phyloP scores from a whole-genome alignment of 768 basidiomycete species.

The Suillus paluster region DNA sequence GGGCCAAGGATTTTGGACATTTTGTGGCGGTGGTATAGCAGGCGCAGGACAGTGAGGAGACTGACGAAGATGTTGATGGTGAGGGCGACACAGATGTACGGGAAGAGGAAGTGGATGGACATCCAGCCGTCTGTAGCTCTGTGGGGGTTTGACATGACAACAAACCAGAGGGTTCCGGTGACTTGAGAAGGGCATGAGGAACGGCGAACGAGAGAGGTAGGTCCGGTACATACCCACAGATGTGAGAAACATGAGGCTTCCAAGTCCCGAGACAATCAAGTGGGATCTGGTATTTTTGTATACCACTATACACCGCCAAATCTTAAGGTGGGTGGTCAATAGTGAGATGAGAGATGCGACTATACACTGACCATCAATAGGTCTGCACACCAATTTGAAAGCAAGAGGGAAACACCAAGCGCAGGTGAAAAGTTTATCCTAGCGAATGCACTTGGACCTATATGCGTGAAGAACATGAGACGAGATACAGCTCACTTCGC shows the following conservation, averaged over 20 bases:
- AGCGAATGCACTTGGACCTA: slow-evolving; percentile 31
- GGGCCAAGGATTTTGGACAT: no score
- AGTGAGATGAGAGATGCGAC: no score
- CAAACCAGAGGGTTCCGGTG: slow-evolving; percentile 32
- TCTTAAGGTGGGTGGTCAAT: slow-evolving; percentile 17
- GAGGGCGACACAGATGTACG: slow-evolving; percentile 36
- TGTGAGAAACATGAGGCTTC: slow-evolving; percentile 24
- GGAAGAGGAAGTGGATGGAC: slow-evolving; percentile 37
- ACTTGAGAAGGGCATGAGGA: slow-evolving; percentile 14
- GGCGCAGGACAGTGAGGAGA: no score
- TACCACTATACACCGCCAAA: slow-evolving; percentile 37
- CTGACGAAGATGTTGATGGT: slow-evolving; percentile 34
- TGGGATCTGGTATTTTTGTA: slow-evolving; percentile 32
- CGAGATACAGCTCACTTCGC: no score
- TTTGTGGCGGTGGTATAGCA: slow-evolving; percentile 38
- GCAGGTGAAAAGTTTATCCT: slow-evolving; percentile 25
- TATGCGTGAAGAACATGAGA: background rate
- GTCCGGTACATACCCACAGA: slow-evolving; percentile 24
- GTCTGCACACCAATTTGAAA: no score
- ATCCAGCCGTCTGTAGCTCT: no score
- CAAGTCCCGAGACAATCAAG: slow-evolving; percentile 17
- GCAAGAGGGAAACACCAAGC: no score
- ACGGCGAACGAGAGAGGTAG: background rate
- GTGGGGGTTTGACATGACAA: slow-evolving; percentile 28
- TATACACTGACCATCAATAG: no score